Base-by-base conservation (phyloP, 1,284 basidiomycete genomes). In the Ustilago loliicola region DNA sequence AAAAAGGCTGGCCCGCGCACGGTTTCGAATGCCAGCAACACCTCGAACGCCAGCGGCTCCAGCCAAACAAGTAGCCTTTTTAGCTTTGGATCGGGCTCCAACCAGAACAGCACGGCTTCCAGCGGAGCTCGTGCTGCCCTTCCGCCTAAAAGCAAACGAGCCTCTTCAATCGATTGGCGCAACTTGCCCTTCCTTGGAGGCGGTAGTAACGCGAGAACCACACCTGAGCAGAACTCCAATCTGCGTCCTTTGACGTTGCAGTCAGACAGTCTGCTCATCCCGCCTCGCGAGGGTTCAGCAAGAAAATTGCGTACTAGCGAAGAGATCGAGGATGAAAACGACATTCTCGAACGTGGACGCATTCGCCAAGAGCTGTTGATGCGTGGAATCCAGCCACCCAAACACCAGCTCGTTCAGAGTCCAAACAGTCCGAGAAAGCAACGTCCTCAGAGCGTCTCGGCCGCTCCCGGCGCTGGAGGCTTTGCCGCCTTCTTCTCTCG, bases 221-320 rank as follows among this genome's bases (percentile, higher is more conserved):
- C 47, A 8, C 91, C 91, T 86, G 91, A 91, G 80, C 77, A 89
- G 0, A 91, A 91, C 52, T 71, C 84, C 47, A 19, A 89, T 75
- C 87, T 93, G 66, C 91, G 91, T 15, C 92, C 92, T 9, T 87
- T 94, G 45, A 93, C 91, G 7, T 88, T 94, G 48, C 69, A 69
- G 38, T 60, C 69, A 9, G 58, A 66, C 56, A 72, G 57, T 45
- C 60, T 69, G 30, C 58, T 66, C 29, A 72, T 72, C 4, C 69
- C 69, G 0, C 40, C 69, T 13, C 68, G 69, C 54, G 69, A 72
- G 8, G 62, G 45, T 4, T 68, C 73, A 0, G 74, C 74, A 17
- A 64, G 79, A 48, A 79, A 76, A 29, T 25, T 81, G 55, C 62
- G 72, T 7, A 69, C 72, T 21, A 72, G 68, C 51, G 80, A 80